Evolutionary conservation across 805 yeast species (phyloP), one percentile per base, ranked within the genome.

Genomic region (Jamesozyma jinghongensis): DNA sequence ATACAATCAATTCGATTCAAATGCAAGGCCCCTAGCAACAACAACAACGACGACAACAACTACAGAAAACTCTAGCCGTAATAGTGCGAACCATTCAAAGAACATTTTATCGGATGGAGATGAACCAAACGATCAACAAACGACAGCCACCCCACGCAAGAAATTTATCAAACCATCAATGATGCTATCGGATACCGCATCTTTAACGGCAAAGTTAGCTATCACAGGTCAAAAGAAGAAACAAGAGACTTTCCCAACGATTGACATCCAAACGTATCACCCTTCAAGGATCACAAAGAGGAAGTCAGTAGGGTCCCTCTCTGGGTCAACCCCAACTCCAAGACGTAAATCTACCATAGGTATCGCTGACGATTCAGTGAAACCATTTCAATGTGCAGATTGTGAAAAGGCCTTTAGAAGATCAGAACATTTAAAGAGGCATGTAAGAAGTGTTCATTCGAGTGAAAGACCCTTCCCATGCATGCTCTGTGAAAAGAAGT

Each of bases 401-500:
- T 71, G 75, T 48, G 53, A 55, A 4, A 70, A 68, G 49, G 59
- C 61, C 8, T 80, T 80, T 58, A 74, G 74, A 48, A 68, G 84
- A 46, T 76, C 75, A 51, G 85, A 81, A 46, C 85, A 80, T 53
- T 66, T 79, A 53, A 78, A 77, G 54, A 63, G 87, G 43, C 87
- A 80, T 54, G 69, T 76, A 53, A 64, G 84, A 44, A 75, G 81
- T 20, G 77, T 79, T 49, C 87, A 80, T 57, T 71, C 80, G 18
- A 59, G 72, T 46, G 73, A 74, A 51, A 68, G 76, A 47, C 81
- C 81, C 1, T 80, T 73, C 59, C 73, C 71, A 36, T 80, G 87
- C 52, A 56, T 64, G 31, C 62, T 66, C 37, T 80, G 87, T 53
- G 68, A 67, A 32, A 79, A 78, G 57, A 73, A 72, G 49, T 80